Evolutionary conservation across 805 yeast species (phyloP), one percentile per base, ranked within the genome.

Genomic region (Myxozyma melibiosi): DNA sequence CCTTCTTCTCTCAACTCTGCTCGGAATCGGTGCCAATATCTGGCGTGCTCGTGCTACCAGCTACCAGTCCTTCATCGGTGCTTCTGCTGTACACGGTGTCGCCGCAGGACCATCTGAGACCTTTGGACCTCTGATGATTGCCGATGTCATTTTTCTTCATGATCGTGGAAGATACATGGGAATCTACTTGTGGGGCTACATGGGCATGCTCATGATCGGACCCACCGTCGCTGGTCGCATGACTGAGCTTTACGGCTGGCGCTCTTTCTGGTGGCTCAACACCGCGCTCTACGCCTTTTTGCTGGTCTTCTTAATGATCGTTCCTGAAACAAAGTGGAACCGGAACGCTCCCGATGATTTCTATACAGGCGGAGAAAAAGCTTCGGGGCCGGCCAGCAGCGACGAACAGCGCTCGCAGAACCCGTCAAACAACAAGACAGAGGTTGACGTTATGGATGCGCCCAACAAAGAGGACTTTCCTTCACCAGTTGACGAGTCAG

Each of bases 291-390:
- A 45, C 18, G 40, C 9, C 11, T 8, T 33, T 6, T 9, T 22
- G 40, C 20, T 27, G 6, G 24, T 24, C 1, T 45, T 18, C 30
- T 9, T 14, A 16, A 18, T 34, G 9, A 39, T 45, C 6, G 16
- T 45, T n/a, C 49, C 49, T 1, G 49, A 45, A 40, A 45, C 49
- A 8, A 45, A 45, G 22, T 45, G 49, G 49, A 45, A 45, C 22
- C 38, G 49, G 4, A 16, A 34, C 3, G 49, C 49, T 4, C 34
- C 45, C 16, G 49, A 45, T 28, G 6, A 33, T 22, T 25, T 11
- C 8, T 14, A n/a, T 16, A 30, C 35, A 3, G 11, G 28, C 2
- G 18, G 18, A 3, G 31, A 22, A 18, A 30, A 45, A 33, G 22
- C 20, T 30, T 33, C 27, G 6, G 48, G 20, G 38, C 22, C 22